Evolutionary conservation across 2,329 filamentous ascomycete genomes (phyloP), one percentile per base, ranked within the genome.

Genomic region (Aschersonia sp.): DNA sequence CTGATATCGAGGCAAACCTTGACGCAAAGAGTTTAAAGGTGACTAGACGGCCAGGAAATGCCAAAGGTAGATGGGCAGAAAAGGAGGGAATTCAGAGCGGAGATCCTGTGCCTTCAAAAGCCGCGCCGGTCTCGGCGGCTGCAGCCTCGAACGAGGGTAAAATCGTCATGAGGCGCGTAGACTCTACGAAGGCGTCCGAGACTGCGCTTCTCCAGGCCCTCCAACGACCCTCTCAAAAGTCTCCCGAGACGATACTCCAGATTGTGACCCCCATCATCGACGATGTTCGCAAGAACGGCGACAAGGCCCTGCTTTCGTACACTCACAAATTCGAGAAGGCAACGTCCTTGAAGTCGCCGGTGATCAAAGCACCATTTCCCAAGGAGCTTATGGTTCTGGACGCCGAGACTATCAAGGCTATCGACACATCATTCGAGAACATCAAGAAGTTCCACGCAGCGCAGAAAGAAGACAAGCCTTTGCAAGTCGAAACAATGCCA

Each of bases 281-380:
- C 50, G 85, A 89, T 45, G 84, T 98, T 48, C 85, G 82, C 48
- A 74, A 78, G 43, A 80, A 85, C 35, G 92, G 92, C 47, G 92
- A 98, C 66, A 84, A 84, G 58, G 89, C 88, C 3, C 74, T 98
- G 30, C 75, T 98, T 43, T 84, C 85, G 46, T 97, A 95, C 65
- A 97, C 92, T 1, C 89, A 96, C 75, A 95, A 94, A 65, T 98
- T 98, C 56, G 92, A 98, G 62, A 95, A 91, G 69, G 92, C 91
- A 1, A 94, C 87, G 1, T 91, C 86, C 3, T 72, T 98, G 51
- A 92, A 80, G 10, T 91, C 89, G 1, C 88, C 91, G 0, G 89
- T 98, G 10, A 73, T 98, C 53, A 84, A 81, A 59, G 91, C 92
- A 1, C 92, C 92, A 0, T 98, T 95, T 71, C 82, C 88, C 1